Evolutionary conservation across 164 flowering plant genomes (phyloP), one percentile per base, ranked within the genome.

Genomic region (Tetracentron sinense): DNA sequence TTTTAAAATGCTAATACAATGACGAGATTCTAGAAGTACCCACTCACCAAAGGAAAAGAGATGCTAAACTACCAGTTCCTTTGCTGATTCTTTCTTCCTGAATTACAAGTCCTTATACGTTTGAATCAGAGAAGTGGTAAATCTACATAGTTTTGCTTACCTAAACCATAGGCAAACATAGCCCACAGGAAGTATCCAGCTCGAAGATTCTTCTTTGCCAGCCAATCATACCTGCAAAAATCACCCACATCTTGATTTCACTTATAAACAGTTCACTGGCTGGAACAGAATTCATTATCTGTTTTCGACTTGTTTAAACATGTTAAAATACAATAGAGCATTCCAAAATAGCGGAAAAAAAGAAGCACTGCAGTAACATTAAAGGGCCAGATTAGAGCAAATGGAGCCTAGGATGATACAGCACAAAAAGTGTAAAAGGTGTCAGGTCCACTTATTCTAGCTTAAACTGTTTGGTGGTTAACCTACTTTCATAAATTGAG

Each of bases 141-240:
- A 38, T 57, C 17, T 19, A 25, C 46, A 42, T 11, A 26, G 3
- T 44, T 51, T 30, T 19, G 6, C 77, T 48, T 81, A 91, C 99
- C 99, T 80, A 81, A 69, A 66, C 99, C 97, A 73, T 94, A 94
- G 57, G 99, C 97, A 17, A 81, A 64, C 97, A 94, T 87, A 56
- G 94, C 83, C 91, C 94, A 91, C 25, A 94, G 30, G 67, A 94
- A 94, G 76, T 91, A 94, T 71, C 99, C 99, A 50, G 77, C 73
- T 62, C 82, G 79, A 52, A 94, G 78, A 61, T 48, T 86, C 79
- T 82, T 91, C 46, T 91, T 91, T 31, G 92, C 82, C 61, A 92
- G 76, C 97, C 96, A 91, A 73, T 91, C 99, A 69, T 86, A 91
- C 79, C 97, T 94, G 85, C 58, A 81, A 51, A 38, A 16, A 44